These are phyloP conservation scores for Leptodermis oblonga DNA, from an alignment of 257 asterid species.

Conservation along the genomic window DNA sequence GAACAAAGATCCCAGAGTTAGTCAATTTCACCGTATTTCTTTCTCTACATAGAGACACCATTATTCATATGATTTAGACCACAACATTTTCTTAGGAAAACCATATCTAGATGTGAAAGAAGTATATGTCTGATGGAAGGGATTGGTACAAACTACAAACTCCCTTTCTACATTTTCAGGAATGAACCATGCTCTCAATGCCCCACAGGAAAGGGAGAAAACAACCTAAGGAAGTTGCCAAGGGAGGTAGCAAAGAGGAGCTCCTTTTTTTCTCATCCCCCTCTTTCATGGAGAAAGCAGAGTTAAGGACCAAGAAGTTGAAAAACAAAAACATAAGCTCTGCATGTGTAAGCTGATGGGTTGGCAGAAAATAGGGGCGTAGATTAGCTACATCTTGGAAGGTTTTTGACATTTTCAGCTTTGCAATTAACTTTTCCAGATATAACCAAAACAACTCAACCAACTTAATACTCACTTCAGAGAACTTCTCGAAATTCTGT, in stretches of 20 bases:
- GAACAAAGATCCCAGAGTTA: background rate
- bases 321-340: background rate
- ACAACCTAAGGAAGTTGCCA: background rate
- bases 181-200: background rate
- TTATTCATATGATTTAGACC: background rate
- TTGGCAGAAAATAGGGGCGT: background rate
- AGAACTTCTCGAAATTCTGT: constrained; percentile 89
- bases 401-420: background rate
- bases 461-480: constrained; percentile 52
- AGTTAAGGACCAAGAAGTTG: background rate
- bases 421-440: background rate
- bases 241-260: background rate
- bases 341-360: background rate
- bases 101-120: background rate
- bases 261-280: background rate
- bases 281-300: background rate
- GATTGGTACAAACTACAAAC: background rate
- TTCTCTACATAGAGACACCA: background rate
- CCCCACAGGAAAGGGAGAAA: background rate
- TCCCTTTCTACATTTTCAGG: too few relatives aligned
- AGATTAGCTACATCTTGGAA: background rate
- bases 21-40: background rate
- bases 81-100: background rate
- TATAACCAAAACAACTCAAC: background rate
- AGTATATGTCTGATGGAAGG: background rate